Conservation (phyloP, 345 rosid genomes). For the Citrus hindsii region DNA sequence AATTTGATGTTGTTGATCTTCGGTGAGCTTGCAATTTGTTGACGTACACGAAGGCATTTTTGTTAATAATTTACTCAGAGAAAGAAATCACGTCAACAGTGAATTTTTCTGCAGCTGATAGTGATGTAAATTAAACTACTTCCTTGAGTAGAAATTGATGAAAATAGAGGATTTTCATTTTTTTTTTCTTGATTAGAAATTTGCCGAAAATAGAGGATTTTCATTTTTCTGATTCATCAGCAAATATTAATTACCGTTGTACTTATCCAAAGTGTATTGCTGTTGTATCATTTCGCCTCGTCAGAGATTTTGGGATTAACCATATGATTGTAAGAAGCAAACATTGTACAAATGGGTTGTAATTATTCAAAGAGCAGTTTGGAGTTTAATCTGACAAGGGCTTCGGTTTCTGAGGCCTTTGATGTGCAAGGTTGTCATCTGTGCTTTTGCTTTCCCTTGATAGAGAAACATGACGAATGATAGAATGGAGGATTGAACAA, state of each 20-base stretch:
- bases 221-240: not conserved
- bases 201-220: not conserved
- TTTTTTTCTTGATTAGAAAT: not conserved
- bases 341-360: not conserved
- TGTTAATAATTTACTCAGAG: not conserved
- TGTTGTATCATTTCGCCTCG: not conserved
- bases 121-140: constrained; percentile 1
- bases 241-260: not conserved
- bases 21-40: constrained; percentile 39
- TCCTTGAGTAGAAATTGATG: not conserved
- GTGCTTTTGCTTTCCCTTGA: not conserved
- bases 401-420: not conserved
- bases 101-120: not conserved
- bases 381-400: not conserved
- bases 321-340: not conserved
- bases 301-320: not conserved
- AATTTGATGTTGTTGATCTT: constrained; percentile 82
- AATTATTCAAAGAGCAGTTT: not conserved
- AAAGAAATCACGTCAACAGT: not conserved
- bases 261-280: not conserved
- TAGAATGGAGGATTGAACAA: not conserved
- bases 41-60: not conserved
- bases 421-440: not conserved
- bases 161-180: not conserved
- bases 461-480: not conserved